A percentile compares a stretch with the other conserved stretches of the same genome.
Evolutionary conservation across 495 filamentous ascomycete species (phyloP).

Genomic region (Xylaria longipes): DNA sequence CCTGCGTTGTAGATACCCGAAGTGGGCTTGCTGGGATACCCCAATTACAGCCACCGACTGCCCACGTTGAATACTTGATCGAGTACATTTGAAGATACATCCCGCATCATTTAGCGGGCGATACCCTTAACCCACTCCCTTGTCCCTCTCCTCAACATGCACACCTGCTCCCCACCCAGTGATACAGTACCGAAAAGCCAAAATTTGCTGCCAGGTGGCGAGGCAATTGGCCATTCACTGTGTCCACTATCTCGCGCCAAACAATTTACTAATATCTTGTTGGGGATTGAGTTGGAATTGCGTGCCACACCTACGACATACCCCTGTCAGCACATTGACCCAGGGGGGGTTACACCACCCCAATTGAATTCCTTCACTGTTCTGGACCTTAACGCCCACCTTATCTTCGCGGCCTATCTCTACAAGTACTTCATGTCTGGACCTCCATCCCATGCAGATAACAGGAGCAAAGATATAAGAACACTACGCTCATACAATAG

Average conservation of each 20-base stretch:
- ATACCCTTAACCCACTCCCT: conserved; percentile 10
- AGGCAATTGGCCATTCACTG: neutral
- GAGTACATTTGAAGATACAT: conserved; percentile 8
- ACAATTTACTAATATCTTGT: conserved; percentile 41
- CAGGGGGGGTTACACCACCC: conserved; percentile 18
- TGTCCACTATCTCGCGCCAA: conserved; percentile 30
- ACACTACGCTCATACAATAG: neutral
- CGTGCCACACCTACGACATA: conserved; percentile 32
- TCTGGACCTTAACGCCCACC: neutral
- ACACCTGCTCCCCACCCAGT: neutral
- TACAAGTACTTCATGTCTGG: neutral
- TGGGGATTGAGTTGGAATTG: conserved; percentile 39
- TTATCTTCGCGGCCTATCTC: neutral
- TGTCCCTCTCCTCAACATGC: conserved; percentile 13
- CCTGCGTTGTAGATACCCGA: neutral
- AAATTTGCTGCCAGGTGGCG: conserved; percentile 4
- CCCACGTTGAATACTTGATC: neutral
- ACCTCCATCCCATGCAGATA: neutral
- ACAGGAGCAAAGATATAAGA: neutral
- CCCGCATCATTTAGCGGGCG: neutral
- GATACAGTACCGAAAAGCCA: conserved; percentile 16
- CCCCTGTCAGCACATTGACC: conserved; percentile 33
- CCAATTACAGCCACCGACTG: neutral
- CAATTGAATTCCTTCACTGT: neutral
- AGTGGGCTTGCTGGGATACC: neutral